Evolutionary conservation across 1,284 basidiomycete genomes (phyloP).

Genomic region (Tilletia walkeri): DNA sequence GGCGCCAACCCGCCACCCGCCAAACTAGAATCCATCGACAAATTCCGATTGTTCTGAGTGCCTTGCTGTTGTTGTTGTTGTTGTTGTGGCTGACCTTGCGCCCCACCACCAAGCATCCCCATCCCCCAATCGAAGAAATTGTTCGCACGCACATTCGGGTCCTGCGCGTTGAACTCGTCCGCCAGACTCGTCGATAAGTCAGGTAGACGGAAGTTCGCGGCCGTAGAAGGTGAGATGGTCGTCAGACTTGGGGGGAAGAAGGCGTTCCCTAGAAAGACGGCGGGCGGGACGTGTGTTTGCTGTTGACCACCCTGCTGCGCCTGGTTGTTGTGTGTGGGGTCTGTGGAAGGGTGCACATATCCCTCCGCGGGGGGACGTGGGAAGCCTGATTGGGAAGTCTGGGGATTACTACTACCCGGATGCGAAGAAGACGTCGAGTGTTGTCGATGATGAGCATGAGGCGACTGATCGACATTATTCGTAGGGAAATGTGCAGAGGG

Average conservation of each 20-base stretch:
- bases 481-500: slow-evolving; percentile 12
- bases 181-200: slow-evolving; percentile 43
- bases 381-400: neutral
- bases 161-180: slow-evolving; percentile 38
- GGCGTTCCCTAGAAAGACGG: slow-evolving; percentile 27
- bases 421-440: slow-evolving; percentile 1
- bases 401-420: neutral
- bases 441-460: neutral
- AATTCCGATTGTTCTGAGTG: too few relatives aligned
- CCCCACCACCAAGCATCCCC: slow-evolving; percentile 5
- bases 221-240: slow-evolving; percentile 29
- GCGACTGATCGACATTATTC: too few relatives aligned
- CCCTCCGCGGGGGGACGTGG: neutral
- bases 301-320: neutral
- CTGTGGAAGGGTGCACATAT: neutral
- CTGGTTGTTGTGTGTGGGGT: neutral
- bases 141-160: slow-evolving; percentile 18
- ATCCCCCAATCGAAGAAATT: slow-evolving; percentile 20
- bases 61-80: neutral
- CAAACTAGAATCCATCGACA: too few relatives aligned
- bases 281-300: slow-evolving; percentile 5
- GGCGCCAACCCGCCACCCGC: too few relatives aligned
- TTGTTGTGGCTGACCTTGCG: neutral
- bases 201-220: slow-evolving; percentile 34
- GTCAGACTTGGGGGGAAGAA: slow-evolving; percentile 28